phyloP scores from a whole-genome alignment of 129 eudicot genomes.

The Cynara cardunculus region DNA sequence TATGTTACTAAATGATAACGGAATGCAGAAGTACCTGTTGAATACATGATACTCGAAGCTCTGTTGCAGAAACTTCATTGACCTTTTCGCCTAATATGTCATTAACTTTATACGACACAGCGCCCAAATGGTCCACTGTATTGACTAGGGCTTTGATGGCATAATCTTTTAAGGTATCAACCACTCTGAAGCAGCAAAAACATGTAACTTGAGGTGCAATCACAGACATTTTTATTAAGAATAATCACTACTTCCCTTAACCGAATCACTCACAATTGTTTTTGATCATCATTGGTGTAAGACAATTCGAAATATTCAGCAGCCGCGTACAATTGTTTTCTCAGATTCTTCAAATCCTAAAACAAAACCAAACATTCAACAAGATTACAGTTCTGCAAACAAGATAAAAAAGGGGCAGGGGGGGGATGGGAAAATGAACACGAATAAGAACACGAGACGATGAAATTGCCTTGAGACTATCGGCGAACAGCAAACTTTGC shows the following conservation, averaged over 20 bases:
- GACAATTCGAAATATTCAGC: constrained; percentile 90
- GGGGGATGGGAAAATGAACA: not conserved
- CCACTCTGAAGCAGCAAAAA: constrained; percentile 27
- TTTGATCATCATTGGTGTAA: constrained; percentile 79
- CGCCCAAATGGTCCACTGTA: constrained; percentile 94
- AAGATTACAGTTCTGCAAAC: not conserved
- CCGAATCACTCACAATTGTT: constrained; percentile 60
- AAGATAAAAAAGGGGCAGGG: constrained; percentile 1
- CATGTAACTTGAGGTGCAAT: not conserved
- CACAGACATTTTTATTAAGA: not conserved
- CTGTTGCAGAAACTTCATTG: constrained; percentile 72
- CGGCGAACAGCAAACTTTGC: constrained; percentile 72
- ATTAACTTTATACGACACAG: constrained; percentile 68
- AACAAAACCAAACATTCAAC: constrained; percentile 3
- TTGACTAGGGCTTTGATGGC: constrained; percentile 79
- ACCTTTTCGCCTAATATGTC: constrained; percentile 65
- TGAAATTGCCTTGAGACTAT: constrained; percentile 64
- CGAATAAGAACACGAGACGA: not conserved
- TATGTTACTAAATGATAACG: not conserved
- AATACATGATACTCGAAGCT: constrained; percentile 67
- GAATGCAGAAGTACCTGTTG: constrained; percentile 50
- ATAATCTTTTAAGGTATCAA: constrained; percentile 73
- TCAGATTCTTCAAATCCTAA: constrained; percentile 86
- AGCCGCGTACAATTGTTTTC: constrained; percentile 80
- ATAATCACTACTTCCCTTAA: not conserved